phyloP scores from a whole-genome alignment of 345 rosid genomes.

The Corchorus capsularis region DNA sequence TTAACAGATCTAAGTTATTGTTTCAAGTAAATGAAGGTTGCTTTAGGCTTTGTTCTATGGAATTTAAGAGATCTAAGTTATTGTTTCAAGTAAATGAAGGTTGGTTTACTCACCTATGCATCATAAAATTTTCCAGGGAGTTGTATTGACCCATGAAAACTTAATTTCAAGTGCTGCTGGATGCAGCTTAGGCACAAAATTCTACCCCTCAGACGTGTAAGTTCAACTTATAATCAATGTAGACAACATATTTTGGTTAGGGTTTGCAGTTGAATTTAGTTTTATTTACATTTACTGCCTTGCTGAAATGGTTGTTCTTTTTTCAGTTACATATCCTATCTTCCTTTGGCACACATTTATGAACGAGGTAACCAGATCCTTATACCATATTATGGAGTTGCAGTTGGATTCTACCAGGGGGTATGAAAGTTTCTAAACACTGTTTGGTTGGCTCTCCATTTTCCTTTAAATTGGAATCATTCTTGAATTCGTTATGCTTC shows the following conservation, averaged over 20 bases:
- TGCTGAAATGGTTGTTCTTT: constrained; percentile 23
- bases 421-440: constrained; percentile 43
- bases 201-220: constrained; percentile 85
- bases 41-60: constrained; percentile 5
- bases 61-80: background rate
- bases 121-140: constrained; percentile 62
- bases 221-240: constrained; percentile 32
- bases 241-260: background rate
- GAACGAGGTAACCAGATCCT: constrained; percentile 79
- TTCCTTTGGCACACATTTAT: constrained; percentile 95
- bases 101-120: background rate
- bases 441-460: constrained; percentile 9
- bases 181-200: constrained; percentile 38
- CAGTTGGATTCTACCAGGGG: constrained; percentile 99
- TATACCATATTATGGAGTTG: constrained; percentile 65
- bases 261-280: constrained; percentile 12
- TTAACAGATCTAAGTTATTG: background rate
- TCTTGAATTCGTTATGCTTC: background rate
- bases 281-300: constrained; percentile 20
- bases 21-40: background rate
- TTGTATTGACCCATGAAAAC: constrained; percentile 79
- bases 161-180: constrained; percentile 91
- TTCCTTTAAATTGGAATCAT: constrained; percentile 15
- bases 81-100: background rate
- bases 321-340: constrained; percentile 84